These are phyloP conservation scores for Aspergillus sp. DNA, from an alignment of 2,329 filamentous ascomycete genomes.

Conservation along the genomic window DNA sequence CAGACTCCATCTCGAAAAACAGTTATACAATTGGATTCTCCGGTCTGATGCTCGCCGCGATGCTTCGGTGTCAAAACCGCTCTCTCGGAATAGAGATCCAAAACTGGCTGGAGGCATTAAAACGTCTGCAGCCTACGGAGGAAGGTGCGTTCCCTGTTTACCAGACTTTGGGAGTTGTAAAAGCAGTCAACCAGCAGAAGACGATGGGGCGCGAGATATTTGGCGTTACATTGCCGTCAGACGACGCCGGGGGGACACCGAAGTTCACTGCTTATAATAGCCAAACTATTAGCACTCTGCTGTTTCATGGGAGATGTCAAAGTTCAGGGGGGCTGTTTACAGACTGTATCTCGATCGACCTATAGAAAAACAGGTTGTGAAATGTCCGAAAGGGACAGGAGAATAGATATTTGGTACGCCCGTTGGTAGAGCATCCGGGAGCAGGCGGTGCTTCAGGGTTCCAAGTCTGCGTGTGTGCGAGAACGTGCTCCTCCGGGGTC, in stretches of 20 bases:
- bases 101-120: constrained; percentile 19
- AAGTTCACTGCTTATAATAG: constrained; percentile 27
- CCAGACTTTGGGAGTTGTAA: constrained; percentile 21
- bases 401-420: too few relatives aligned
- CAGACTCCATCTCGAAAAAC: constrained; percentile 16
- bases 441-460: too few relatives aligned
- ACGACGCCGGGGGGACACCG: constrained; percentile 23
- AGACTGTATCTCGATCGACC: too few relatives aligned
- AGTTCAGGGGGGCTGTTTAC: not conserved
- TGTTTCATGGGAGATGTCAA: constrained; percentile 19
- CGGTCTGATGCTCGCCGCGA: constrained; percentile 21
- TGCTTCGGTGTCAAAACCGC: constrained; percentile 20
- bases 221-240: constrained; percentile 18
- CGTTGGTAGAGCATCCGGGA: too few relatives aligned
- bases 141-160: constrained; percentile 26
- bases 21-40: constrained; percentile 29
- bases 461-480: too few relatives aligned
- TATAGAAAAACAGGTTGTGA: too few relatives aligned
- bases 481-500: too few relatives aligned
- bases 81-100: constrained; percentile 17
- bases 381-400: too few relatives aligned
- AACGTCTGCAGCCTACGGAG: constrained; percentile 22
- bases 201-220: constrained; percentile 18
- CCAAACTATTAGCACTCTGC: constrained; percentile 19
- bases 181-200: constrained; percentile 20